phyloP scores from a whole-genome alignment of 176 grass and related monocot genomes.

The Urochloa ruziziensis region DNA sequence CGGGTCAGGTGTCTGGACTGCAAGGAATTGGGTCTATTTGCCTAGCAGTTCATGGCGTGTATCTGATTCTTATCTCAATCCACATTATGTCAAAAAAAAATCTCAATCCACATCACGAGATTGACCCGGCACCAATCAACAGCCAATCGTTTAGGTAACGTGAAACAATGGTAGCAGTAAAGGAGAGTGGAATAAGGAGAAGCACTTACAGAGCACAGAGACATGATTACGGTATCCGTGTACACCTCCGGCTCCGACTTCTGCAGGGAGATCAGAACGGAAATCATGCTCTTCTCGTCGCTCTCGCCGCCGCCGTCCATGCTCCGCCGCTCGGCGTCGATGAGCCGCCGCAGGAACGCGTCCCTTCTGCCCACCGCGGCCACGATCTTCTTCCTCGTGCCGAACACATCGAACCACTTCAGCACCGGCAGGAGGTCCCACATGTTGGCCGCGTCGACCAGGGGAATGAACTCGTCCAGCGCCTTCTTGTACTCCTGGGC shows the following conservation, averaged over 20 bases:
- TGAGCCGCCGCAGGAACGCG: background rate
- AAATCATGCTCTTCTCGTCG: background rate
- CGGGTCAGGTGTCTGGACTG: no score
- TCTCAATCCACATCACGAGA: no score
- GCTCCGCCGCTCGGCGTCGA: background rate
- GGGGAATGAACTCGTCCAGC: background rate
- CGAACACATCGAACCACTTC: background rate
- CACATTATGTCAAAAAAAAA: no score
- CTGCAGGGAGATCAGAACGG: background rate
- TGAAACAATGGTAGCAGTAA: background rate
- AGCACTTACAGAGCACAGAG: background rate
- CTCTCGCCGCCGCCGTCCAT: background rate
- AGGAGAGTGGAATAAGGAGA: background rate
- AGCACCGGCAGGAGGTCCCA: background rate
- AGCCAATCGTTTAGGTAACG: background rate
- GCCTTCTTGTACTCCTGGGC: background rate
- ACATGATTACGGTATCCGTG: background rate
- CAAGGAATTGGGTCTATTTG: no score
- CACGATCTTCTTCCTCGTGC: background rate
- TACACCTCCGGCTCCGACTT: background rate
- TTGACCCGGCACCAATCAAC: background rate
- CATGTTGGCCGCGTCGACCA: background rate
- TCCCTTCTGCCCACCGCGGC: background rate
- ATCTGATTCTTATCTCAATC: no score
- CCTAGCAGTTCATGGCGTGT: no score